Evolutionary conservation across 257 asterid species (phyloP).

Genomic region (Ehretia macrophylla): DNA sequence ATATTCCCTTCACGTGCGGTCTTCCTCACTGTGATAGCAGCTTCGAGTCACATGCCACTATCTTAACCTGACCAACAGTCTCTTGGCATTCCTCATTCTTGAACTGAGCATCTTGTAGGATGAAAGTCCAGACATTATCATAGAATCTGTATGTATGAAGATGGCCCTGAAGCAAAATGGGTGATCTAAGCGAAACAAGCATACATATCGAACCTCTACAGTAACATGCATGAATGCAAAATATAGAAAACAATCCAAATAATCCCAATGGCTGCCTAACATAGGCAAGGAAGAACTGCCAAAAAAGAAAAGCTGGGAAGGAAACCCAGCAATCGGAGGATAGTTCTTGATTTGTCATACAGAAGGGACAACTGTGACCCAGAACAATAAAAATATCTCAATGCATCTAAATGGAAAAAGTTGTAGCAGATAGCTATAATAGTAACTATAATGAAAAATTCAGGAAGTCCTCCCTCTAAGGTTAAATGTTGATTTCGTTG

Average conservation of each 20-base stretch:
- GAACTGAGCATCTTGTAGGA: slow-evolving; percentile 75
- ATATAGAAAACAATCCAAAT: too few relatives aligned
- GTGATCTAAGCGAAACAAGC: background rate
- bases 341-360: too few relatives aligned
- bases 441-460: too few relatives aligned
- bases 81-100: slow-evolving; percentile 79
- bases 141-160: slow-evolving; percentile 92
- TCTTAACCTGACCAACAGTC: slow-evolving; percentile 62
- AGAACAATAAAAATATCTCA: too few relatives aligned
- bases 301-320: too few relatives aligned
- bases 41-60: slow-evolving; percentile 91
- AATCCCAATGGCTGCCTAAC: too few relatives aligned
- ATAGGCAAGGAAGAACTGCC: too few relatives aligned
- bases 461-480: background rate
- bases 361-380: too few relatives aligned
- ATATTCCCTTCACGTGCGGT: background rate
- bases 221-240: too few relatives aligned
- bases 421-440: background rate
- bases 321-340: too few relatives aligned
- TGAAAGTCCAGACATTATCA: slow-evolving; percentile 96
- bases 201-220: too few relatives aligned
- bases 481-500: background rate
- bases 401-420: too few relatives aligned
- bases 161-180: slow-evolving; percentile 62
- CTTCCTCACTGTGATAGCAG: slow-evolving; percentile 64